phyloP scores from a whole-genome alignment of 805 yeast genomes.

The Lipomyces anomalus region DNA sequence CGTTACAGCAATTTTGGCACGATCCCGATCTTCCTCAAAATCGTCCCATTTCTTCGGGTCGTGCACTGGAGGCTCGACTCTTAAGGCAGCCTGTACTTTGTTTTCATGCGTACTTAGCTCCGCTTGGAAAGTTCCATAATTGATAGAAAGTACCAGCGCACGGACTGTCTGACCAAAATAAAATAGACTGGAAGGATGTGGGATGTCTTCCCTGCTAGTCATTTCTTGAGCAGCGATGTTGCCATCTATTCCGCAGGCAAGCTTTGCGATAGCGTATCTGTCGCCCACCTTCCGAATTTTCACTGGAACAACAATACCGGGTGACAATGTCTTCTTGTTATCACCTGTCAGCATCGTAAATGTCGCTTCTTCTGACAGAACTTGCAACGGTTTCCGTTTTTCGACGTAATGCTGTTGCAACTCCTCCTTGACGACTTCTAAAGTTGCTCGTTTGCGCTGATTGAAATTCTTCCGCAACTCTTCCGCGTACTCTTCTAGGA shows the following conservation, averaged over 20 bases:
- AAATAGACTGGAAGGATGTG: slow-evolving; percentile 44
- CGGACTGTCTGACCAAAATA: slow-evolving; percentile 76
- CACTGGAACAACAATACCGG: slow-evolving; percentile 71
- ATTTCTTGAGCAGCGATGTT: slow-evolving; percentile 34
- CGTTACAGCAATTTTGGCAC: slow-evolving; percentile 46
- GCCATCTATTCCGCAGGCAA: slow-evolving; percentile 60
- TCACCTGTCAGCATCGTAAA: slow-evolving; percentile 91
- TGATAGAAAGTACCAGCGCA: slow-evolving; percentile 66
- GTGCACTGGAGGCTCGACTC: slow-evolving; percentile 32
- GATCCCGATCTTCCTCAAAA: slow-evolving; percentile 64
- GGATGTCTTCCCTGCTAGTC: slow-evolving; percentile 37
- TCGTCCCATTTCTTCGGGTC: slow-evolving; percentile 69
- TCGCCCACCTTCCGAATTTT: slow-evolving; percentile 57
- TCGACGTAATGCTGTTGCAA: slow-evolving; percentile 84
- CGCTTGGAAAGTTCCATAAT: slow-evolving; percentile 69
- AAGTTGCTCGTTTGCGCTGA: slow-evolving; percentile 68
- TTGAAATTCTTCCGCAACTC: slow-evolving; percentile 61
- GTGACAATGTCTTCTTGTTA: slow-evolving; percentile 57
- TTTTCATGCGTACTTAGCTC: slow-evolving; percentile 63
- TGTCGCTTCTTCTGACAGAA: slow-evolving; percentile 61
- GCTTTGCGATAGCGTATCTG: slow-evolving; percentile 41
- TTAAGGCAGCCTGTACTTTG: slow-evolving; percentile 53
- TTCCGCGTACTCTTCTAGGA: slow-evolving; percentile 85
- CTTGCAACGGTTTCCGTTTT: slow-evolving; percentile 65
- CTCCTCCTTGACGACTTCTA: slow-evolving; percentile 80